phyloP scores from a whole-genome alignment of 345 rosid species.

The Sapria himalayana region DNA sequence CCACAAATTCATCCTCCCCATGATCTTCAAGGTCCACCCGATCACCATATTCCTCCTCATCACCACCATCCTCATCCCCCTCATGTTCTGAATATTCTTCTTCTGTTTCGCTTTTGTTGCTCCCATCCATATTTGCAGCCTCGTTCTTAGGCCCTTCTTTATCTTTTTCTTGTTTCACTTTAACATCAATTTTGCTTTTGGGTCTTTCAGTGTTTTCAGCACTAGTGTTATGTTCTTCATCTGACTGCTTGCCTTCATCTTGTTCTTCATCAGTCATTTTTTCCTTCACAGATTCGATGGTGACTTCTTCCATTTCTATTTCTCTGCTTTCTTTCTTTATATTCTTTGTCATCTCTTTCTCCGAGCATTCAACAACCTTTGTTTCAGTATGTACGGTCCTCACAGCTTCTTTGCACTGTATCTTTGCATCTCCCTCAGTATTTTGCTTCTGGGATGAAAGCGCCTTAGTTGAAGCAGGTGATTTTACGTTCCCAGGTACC shows the following conservation, averaged over 20 bases:
- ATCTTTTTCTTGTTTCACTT: constrained; percentile 4
- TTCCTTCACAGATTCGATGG: constrained; percentile 6
- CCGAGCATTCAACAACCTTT: constrained; percentile 2
- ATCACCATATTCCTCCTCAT: constrained; percentile 42
- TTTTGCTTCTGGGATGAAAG: constrained; percentile 6
- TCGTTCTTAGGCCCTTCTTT: constrained; percentile 8
- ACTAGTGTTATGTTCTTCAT: constrained; percentile 1
- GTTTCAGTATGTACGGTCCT: too few relatives aligned
- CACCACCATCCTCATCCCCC: constrained; percentile 16
- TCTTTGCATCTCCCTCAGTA: constrained; percentile 3
- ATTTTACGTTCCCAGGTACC: constrained; percentile 10
- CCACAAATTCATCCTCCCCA: constrained; percentile 24
- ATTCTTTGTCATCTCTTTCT: constrained; percentile 7
- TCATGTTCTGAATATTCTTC: constrained; percentile 11
- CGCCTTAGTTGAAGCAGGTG: constrained; percentile 11
- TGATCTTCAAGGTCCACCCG: constrained; percentile 33
- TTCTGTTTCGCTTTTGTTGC: constrained; percentile 5
- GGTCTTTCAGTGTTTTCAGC: constrained; percentile 9
- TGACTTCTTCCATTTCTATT: constrained; percentile 6
- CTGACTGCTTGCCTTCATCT: not conserved
- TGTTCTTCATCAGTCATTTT: constrained; percentile 7
- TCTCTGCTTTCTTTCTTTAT: constrained; percentile 3
- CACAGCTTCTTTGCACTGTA: not conserved
- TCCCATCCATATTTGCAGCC: constrained; percentile 7
- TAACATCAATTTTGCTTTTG: not conserved